Percentiles rank a stretch among this genome's conserved stretches.
Evolutionary conservation across 352 stramenopile genomes (phyloP).

Genomic region (Globisporangium paddicum): DNA sequence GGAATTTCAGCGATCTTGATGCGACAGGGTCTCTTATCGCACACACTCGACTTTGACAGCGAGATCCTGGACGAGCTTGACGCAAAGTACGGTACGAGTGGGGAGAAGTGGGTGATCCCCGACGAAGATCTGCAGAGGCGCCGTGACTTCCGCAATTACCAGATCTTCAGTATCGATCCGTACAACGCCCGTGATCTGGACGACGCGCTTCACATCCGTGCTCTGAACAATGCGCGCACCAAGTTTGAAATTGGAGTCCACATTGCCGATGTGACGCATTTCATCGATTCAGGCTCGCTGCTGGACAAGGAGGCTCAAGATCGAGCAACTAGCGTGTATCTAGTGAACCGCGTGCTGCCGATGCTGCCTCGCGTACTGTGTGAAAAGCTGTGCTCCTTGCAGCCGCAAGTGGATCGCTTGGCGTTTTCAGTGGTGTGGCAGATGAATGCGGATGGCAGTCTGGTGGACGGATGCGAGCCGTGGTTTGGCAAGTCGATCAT

Average conservation of each 20-base stretch:
- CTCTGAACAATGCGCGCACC: conserved; percentile 47
- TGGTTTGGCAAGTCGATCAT: conserved; percentile 99
- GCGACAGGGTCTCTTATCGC: conserved; percentile 83
- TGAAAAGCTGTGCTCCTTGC: conserved; percentile 96
- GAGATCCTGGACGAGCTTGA: conserved; percentile 65
- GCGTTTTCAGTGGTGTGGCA: conserved; percentile 95
- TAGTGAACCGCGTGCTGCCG: conserved; percentile 92
- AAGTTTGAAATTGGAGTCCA: conserved; percentile 94
- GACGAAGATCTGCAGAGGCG: conserved; percentile 75
- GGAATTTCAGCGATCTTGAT: conserved; percentile 91
- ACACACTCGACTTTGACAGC: conserved; percentile 63
- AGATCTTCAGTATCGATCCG: conserved; percentile 98
- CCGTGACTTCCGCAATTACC: conserved; percentile 85
- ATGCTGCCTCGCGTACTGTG: conserved; percentile 97
- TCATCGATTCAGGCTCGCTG: conserved; percentile 85
- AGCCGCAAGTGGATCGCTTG: conserved; percentile 94
- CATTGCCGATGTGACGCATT: conserved; percentile 98
- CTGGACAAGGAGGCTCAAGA: conserved; percentile 93
- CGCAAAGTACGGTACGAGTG: conserved; percentile 65
- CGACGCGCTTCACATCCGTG: conserved; percentile 93
- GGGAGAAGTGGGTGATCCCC: conserved; percentile 77
- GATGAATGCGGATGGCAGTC: conserved; percentile 94
- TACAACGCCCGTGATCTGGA: conserved; percentile 96
- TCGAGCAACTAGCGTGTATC: conserved; percentile 95
- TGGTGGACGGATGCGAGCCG: conserved; percentile 83